These are phyloP conservation scores for Xylaria telfairii DNA, from an alignment of 495 filamentous ascomycete species.

Conservation along the genomic window DNA sequence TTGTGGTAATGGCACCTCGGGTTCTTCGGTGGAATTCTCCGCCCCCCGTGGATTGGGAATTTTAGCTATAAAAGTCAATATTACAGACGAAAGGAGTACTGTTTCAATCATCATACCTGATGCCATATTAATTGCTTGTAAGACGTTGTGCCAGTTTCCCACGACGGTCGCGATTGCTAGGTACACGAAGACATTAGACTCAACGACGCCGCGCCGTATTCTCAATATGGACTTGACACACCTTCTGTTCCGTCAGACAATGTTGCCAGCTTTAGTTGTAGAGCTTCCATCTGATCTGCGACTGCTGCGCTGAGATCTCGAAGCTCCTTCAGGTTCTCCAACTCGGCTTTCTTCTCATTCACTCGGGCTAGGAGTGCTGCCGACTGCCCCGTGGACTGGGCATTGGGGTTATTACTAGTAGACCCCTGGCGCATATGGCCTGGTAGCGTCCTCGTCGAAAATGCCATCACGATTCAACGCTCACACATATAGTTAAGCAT, in stretches of 20 bases:
- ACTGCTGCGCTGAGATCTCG: conserved; percentile 87
- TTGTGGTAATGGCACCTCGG: conserved; percentile 68
- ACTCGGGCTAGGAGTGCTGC: conserved; percentile 84
- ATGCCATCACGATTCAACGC: conserved; percentile 32
- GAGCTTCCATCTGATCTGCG: conserved; percentile 86
- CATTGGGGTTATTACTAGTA: conserved; percentile 44
- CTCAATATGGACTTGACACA: conserved; percentile 38
- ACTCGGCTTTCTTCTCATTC: conserved; percentile 90
- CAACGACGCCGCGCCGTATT: background rate
- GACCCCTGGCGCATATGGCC: conserved; percentile 66
- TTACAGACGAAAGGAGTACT: background rate
- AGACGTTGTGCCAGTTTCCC: conserved; percentile 94
- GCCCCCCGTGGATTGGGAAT: conserved; percentile 58
- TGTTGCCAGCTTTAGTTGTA: conserved; percentile 87
- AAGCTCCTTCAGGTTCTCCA: conserved; percentile 86
- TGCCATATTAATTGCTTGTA: conserved; percentile 93
- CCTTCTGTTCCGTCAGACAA: conserved; percentile 94
- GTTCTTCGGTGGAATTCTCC: conserved; percentile 45
- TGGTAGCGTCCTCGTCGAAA: conserved; percentile 58
- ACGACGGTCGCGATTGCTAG: conserved; percentile 89
- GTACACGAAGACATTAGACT: conserved; percentile 19
- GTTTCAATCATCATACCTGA: too few relatives aligned
- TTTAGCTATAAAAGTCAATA: conserved; percentile 54
- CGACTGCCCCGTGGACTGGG: conserved; percentile 68
- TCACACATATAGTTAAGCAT: background rate